Base-by-base conservation (phyloP, 768 basidiomycete species). In the Collybia mongolica region DNA sequence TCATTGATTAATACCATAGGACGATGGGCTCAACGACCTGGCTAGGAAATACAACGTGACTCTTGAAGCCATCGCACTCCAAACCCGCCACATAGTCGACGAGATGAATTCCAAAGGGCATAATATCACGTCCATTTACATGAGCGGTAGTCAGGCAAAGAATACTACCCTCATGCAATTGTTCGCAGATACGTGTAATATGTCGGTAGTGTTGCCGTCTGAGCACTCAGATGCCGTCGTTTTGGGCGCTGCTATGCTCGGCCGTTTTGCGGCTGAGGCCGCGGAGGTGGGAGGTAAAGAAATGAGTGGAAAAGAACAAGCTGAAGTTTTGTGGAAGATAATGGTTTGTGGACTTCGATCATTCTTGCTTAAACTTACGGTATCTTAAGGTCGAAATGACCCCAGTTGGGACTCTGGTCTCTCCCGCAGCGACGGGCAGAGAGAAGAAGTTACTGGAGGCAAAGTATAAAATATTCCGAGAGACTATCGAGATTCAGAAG, bases 381-480 rank as follows among this genome's bases (percentile, higher is more conserved):
- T n/a, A 11, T 53, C 18, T 29, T 14, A 24, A 93, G 91, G 82
- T 89, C 26, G 87, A 93, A 57, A 98, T 99, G 97, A 96, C 94
- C 6, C 88, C 90, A 28, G 72, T 84, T 1, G 96, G 89, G 3
- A 82, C 78, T 14, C 72, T 87, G 39, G 76, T 99, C 28, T 62
- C 68, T 6, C 91, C 95, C 2, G 70, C 73, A 14, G 83, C 84
- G 9, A 75, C 78, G 3, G 54, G 65, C 1, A 81, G 72, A 65
- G 92, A 89, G 68, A 84, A 82, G 67, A 86, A 74, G 61, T 65
- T 98, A 41, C 72, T 98, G 44, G 83, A 91, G 48, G 92, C 87
- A 6, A 99, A 99, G 73, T 98, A 97, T 69, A 84, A 81, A 65
- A 94, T 98, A 61, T 98, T 98, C 73, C 69, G 81, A 49, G 94